Evolutionary conservation across 495 filamentous ascomycete genomes (phyloP), one percentile per base, ranked within the genome.

Genomic region (Talaromyces nanjingensis): DNA sequence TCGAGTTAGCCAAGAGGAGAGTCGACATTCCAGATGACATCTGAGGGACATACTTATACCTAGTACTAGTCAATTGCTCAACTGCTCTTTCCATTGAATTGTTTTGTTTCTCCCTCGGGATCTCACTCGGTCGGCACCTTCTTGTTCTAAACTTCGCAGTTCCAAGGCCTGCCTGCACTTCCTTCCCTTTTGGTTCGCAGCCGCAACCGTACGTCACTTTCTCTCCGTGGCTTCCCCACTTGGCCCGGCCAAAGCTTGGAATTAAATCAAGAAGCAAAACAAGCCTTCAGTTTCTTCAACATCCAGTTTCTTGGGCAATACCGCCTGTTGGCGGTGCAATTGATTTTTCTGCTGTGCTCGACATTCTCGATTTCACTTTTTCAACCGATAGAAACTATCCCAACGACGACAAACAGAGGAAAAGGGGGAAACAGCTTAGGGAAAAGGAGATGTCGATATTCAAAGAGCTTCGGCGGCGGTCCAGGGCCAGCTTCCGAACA

Each of bases 401-500:
- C 24, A 27, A 56, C 9, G 27, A 1, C 53, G 11, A 7, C 0
- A 55, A 59, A 24, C 18, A 20, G 12, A 39, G 11, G 3, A 59
- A 18, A 25, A 1, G 7, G n/a, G 7, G 29, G 18, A 54, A 25
- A 54, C 7, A 14, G 24, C 18, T 20, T 9, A 24, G 24, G 49
- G 18, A 25, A 54, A 20, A 54, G 53, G 37, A 29, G 34, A 84
- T 84, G 82, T 74, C 89, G 47, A 91, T 96, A 71, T 82, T 96
- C 74, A 91, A 87, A 72, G 84, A 90, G 66, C 75, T 96, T 58
- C 87, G 90, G 66, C 84, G 91, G 67, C 86, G 86, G 63, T 89
- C 89, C 67, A 87, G 80, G 70, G 82, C 87, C 61, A 87, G 80
- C 77, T 84, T 90, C 74, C 77, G 77, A 60, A 80, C 82, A 31